phyloP scores from a whole-genome alignment of 139 green algal species.

The Klebsormidium nitens region DNA sequence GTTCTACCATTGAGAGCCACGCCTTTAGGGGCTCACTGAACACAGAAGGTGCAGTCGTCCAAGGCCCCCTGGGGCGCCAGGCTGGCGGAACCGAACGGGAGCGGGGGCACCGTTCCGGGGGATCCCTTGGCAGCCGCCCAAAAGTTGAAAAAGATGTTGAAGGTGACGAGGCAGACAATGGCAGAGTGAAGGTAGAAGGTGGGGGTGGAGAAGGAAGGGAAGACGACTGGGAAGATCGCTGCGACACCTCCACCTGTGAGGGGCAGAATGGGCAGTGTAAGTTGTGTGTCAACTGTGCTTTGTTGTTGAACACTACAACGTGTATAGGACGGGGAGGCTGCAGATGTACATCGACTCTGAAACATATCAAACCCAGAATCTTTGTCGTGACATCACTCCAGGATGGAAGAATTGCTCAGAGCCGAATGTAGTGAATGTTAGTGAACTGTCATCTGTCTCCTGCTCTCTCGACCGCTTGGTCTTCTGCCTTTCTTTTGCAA shows the following conservation, averaged over 20 bases:
- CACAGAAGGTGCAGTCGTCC: constrained; percentile 15
- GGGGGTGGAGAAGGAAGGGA: neutral
- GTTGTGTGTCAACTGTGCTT: too few species aligned
- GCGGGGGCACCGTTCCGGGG: neutral
- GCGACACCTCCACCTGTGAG: constrained; percentile 16
- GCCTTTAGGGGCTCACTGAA: too few species aligned
- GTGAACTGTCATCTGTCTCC: neutral
- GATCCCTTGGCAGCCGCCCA: neutral
- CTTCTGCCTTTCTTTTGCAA: too few species aligned
- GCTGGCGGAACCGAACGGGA: constrained; percentile 7
- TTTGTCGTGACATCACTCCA: too few species aligned
- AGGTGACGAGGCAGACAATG: constrained; percentile 14
- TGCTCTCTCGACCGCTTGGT: too few species aligned
- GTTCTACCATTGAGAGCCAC: too few species aligned
- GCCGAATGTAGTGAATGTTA: too few species aligned
- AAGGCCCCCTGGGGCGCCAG: constrained; percentile 9
- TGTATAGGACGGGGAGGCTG: neutral
- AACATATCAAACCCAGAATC: constrained; percentile 5
- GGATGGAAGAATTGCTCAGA: too few species aligned
- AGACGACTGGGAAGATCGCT: constrained; percentile 17
- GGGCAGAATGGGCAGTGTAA: neutral
- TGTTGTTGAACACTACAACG: neutral
- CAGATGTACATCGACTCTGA: constrained; percentile 2
- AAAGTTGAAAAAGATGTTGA: constrained; percentile 43
- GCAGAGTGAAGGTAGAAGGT: neutral